Conservation (phyloP, 768 basidiomycete genomes). For the Pleurotus sapidus region DNA sequence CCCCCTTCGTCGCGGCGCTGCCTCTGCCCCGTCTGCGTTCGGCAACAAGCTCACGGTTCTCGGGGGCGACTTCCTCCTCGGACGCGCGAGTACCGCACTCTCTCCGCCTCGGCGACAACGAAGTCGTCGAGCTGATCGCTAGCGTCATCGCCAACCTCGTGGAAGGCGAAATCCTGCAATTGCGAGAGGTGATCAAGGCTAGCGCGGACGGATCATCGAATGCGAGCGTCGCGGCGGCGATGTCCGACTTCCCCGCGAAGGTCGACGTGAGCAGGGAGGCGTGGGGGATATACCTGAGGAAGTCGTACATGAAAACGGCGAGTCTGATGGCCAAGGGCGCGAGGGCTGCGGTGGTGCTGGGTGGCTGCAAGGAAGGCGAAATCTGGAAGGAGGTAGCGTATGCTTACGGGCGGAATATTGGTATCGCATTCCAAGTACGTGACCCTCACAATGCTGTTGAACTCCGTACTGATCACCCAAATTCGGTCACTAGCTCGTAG, state of each 20-base stretch:
- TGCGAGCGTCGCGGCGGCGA: slow-evolving; percentile 12
- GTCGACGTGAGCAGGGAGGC: slow-evolving; percentile 33
- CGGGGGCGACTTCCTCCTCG: slow-evolving; percentile 94
- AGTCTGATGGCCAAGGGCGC: slow-evolving; percentile 88
- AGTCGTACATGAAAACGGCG: slow-evolving; percentile 82
- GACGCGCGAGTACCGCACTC: slow-evolving; percentile 84
- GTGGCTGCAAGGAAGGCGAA: slow-evolving; percentile 76
- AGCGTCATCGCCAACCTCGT: slow-evolving; percentile 92
- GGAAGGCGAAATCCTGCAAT: slow-evolving; percentile 93
- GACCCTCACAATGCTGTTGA: neutral
- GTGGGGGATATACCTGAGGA: slow-evolving; percentile 71
- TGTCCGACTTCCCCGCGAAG: neutral
- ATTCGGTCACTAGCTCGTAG: slow-evolving; percentile 68
- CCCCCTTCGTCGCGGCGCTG: slow-evolving; percentile 54
- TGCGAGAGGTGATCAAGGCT: slow-evolving; percentile 41
- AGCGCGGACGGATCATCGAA: neutral
- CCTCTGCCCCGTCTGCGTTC: slow-evolving; percentile 65
- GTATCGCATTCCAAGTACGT: slow-evolving; percentile 50
- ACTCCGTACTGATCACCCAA: neutral
- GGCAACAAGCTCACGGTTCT: slow-evolving; percentile 94
- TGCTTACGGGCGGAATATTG: slow-evolving; percentile 85
- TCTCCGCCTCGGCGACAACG: slow-evolving; percentile 80
- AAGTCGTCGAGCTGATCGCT: slow-evolving; percentile 92
- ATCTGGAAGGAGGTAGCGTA: slow-evolving; percentile 88
- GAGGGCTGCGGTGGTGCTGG: slow-evolving; percentile 82